These are phyloP conservation scores for Debaryomyces castellii DNA, from an alignment of 805 yeast species.

Conservation along the genomic window DNA sequence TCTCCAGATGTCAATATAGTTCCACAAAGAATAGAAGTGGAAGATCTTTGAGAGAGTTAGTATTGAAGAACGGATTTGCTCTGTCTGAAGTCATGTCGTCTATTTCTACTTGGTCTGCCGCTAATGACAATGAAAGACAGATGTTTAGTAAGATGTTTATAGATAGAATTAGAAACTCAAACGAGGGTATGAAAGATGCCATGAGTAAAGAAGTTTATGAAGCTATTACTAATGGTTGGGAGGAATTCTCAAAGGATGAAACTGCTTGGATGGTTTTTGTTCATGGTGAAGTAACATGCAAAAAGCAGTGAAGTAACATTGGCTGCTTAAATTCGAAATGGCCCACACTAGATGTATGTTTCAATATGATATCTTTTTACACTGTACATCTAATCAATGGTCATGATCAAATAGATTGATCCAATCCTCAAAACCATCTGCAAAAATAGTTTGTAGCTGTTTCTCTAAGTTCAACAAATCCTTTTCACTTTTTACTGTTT, in stretches of 20 bases:
- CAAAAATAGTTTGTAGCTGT: slow-evolving; percentile 24
- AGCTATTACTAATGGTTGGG: slow-evolving; percentile 11
- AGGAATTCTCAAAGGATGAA: slow-evolving; percentile 14
- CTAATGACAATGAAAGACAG: slow-evolving; percentile 8
- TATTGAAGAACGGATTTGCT: slow-evolving; percentile 18
- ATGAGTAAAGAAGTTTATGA: slow-evolving; percentile 5
- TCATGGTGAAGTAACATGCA: slow-evolving; percentile 18
- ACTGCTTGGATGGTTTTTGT: slow-evolving; percentile 11
- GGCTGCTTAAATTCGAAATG: too few species aligned
- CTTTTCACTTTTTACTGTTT: slow-evolving; percentile 22
- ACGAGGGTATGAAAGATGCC: slow-evolving; percentile 7
- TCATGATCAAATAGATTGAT: slow-evolving; percentile 10
- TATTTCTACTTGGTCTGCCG: slow-evolving; percentile 14
- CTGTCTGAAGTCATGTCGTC: slow-evolving; percentile 8
- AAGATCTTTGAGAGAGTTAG: slow-evolving; percentile 14
- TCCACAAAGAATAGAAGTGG: slow-evolving; percentile 16
- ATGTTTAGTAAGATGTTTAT: slow-evolving; percentile 10
- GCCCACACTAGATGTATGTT: too few species aligned
- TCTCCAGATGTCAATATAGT: slow-evolving; percentile 6
- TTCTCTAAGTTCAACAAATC: slow-evolving; percentile 31
- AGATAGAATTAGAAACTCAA: slow-evolving; percentile 11
- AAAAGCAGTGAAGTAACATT: slow-evolving; percentile 7
- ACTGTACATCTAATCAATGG: not conserved
- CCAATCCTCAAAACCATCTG: slow-evolving; percentile 49
- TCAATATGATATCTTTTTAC: too few species aligned